Evolutionary conservation across 2,329 filamentous ascomycete genomes (phyloP).

Genomic region (Fusarium vanettenii): DNA sequence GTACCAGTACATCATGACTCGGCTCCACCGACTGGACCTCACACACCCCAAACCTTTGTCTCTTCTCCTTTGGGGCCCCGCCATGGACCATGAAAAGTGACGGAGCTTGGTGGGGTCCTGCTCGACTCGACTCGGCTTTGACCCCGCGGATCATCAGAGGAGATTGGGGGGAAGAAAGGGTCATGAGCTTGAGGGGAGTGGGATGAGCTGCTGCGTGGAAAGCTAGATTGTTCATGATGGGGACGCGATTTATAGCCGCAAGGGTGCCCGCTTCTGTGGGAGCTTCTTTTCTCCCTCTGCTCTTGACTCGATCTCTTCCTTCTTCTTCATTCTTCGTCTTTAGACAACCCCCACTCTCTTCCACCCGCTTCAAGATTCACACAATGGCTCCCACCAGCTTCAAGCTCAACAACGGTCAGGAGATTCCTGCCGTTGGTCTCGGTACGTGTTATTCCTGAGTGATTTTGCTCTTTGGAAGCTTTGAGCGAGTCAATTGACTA

Average conservation of each 20-base stretch:
- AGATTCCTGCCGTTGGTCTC: slow-evolving; percentile 73
- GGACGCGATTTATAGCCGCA: slow-evolving; percentile 31
- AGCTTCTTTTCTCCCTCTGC: slow-evolving; percentile 7
- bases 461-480: background rate
- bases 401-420: slow-evolving; percentile 72
- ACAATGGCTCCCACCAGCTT: slow-evolving; percentile 67
- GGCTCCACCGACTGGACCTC: background rate
- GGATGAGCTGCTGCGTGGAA: background rate
- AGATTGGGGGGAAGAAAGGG: slow-evolving; percentile 20
- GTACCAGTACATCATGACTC: slow-evolving; percentile 16
- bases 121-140: slow-evolving; percentile 17
- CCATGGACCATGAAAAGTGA: slow-evolving; percentile 1
- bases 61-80: background rate
- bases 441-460: slow-evolving; percentile 54
- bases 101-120: slow-evolving; percentile 29
- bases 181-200: background rate
- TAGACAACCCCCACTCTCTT: slow-evolving; percentile 1
- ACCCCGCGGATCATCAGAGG: slow-evolving; percentile 39
- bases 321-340: slow-evolving; percentile 3
- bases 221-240: slow-evolving; percentile 33
- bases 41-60: slow-evolving; percentile 31
- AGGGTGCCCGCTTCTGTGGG: slow-evolving; percentile 14
- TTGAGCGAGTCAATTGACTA: slow-evolving; percentile 10
- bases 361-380: slow-evolving; percentile 8
- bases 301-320: slow-evolving; percentile 12